Conservation (phyloP, 352 stramenopile genomes). For the Globisporangium cederbergense region DNA sequence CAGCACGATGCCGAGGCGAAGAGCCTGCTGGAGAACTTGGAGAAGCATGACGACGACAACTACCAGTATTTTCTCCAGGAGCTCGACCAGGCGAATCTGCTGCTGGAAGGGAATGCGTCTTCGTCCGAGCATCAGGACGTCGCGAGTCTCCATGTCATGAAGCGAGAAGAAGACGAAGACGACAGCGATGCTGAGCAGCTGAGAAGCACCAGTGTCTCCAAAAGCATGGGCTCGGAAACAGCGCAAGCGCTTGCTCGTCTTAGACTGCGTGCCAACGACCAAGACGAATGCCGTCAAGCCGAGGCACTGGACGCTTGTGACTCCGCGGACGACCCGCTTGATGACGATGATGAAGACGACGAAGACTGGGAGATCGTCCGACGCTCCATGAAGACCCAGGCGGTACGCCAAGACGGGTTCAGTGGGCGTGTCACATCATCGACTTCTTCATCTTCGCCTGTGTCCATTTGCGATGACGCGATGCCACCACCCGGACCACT, state of each 20-base stretch:
- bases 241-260: conserved; percentile 1
- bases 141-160: neutral
- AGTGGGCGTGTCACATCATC: neutral
- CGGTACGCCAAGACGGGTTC: conserved; percentile 8
- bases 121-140: neutral
- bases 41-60: conserved; percentile 61
- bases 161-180: neutral
- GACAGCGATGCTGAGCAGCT: neutral
- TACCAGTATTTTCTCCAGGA: conserved; percentile 70
- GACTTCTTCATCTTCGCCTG: neutral
- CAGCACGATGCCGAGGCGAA: conserved; percentile 53
- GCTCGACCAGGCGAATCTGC: conserved; percentile 47
- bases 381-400: conserved; percentile 24
- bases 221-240: neutral
- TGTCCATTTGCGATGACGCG: neutral
- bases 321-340: neutral
- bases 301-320: neutral
- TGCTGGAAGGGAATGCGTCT: neutral
- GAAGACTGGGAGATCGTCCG: conserved; percentile 41
- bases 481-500: neutral
- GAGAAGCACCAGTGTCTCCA: neutral
- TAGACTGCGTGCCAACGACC: neutral
- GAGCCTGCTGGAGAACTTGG: conserved; percentile 31
- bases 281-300: neutral
- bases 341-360: conserved; percentile 10